Conservation (phyloP, 768 basidiomycete genomes). For the Boletellus sp. region DNA sequence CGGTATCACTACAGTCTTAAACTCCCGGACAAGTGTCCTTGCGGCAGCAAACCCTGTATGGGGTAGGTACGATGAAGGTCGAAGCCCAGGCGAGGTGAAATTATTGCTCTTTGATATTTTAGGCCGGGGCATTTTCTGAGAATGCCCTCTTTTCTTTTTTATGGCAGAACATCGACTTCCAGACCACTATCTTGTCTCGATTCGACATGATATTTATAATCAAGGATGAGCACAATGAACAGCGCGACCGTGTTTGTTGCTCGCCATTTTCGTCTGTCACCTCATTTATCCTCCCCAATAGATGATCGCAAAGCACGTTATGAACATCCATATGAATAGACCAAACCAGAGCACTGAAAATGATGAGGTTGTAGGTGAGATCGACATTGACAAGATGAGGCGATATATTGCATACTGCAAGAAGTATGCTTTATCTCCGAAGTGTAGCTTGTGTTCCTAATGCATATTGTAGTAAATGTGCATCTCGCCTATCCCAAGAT, state of each 20-base stretch:
- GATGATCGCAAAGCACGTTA: slow-evolving; percentile 96
- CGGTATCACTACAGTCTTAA: slow-evolving; percentile 95
- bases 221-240: slow-evolving; percentile 95
- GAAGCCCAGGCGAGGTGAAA: slow-evolving; percentile 87
- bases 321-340: slow-evolving; percentile 98
- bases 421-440: slow-evolving; percentile 46
- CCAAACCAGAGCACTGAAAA: slow-evolving; percentile 59
- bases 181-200: slow-evolving; percentile 95
- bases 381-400: slow-evolving; percentile 98
- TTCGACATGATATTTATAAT: slow-evolving; percentile 99
- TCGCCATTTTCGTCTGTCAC: not conserved
- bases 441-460: slow-evolving; percentile 1
- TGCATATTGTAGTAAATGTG: slow-evolving; percentile 71
- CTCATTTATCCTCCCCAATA: slow-evolving; percentile 29
- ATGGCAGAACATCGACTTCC: slow-evolving; percentile 85
- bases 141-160: not conserved
- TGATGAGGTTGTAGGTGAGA: slow-evolving; percentile 75
- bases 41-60: slow-evolving; percentile 98
- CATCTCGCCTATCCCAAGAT: slow-evolving; percentile 88
- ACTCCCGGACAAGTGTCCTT: slow-evolving; percentile 92
- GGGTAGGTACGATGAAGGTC: slow-evolving; percentile 94
- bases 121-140: not conserved
- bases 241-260: slow-evolving; percentile 72
- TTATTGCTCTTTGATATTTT: not conserved
- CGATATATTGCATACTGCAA: slow-evolving; percentile 96